A percentile compares a stretch with the other conserved stretches of the same genome.
These are phyloP conservation scores for Camelina sativa DNA, from an alignment of 345 rosid genomes.

Conservation along the genomic window DNA sequence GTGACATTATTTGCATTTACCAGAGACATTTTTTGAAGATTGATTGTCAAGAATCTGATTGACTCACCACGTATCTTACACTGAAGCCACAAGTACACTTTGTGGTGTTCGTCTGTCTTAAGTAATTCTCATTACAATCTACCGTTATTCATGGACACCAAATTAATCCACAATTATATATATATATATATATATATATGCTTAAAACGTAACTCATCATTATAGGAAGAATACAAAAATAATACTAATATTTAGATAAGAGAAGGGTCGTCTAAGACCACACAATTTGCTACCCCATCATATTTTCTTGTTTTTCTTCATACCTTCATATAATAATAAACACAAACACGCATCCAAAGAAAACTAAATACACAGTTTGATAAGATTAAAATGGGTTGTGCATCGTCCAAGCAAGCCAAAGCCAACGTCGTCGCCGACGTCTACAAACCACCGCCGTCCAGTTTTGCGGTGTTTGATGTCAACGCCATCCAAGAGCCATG, in stretches of 20 bases:
- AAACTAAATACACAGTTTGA: neutral
- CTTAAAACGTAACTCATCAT: neutral
- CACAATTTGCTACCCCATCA: conserved; percentile 34
- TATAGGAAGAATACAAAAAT: conserved; percentile 32
- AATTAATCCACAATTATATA: conserved; percentile 20
- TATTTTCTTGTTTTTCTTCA: conserved; percentile 27
- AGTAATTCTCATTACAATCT: neutral
- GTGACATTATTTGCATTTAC: conserved; percentile 17
- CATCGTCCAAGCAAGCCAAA: conserved; percentile 66
- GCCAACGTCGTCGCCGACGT: conserved; percentile 58
- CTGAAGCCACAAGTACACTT: conserved; percentile 29
- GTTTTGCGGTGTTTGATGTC: conserved; percentile 82
- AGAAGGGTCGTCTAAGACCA: conserved; percentile 33
- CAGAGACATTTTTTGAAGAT: conserved; percentile 21
- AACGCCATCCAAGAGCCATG: conserved; percentile 87
- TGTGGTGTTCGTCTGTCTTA: conserved; percentile 29
- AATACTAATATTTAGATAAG: conserved; percentile 24
- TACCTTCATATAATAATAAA: conserved; percentile 14
- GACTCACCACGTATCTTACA: conserved; percentile 33
- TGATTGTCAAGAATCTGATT: conserved; percentile 25
- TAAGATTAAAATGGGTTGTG: conserved; percentile 65
- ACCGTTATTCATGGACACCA: conserved; percentile 28
- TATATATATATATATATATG: too few relatives aligned
- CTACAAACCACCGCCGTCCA: conserved; percentile 76
- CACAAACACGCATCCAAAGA: conserved; percentile 11